These are phyloP conservation scores for Euryodendron excelsum DNA, from an alignment of 148 eudicot species.

Conservation along the genomic window DNA sequence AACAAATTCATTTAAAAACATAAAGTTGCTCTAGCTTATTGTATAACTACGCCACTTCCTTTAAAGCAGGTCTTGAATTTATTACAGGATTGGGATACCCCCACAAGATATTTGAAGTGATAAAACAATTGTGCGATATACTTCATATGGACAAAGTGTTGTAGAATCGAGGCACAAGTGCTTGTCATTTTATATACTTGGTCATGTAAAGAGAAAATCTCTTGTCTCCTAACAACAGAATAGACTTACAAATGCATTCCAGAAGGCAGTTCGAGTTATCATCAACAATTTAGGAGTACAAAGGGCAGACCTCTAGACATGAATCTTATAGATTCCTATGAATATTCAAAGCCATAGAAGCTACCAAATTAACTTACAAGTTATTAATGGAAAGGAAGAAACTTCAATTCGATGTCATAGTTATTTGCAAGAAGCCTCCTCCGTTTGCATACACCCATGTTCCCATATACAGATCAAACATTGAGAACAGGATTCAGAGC, in stretches of 20 bases:
- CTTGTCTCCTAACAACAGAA: neutral
- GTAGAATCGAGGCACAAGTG: neutral
- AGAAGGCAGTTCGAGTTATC: neutral
- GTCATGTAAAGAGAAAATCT: neutral
- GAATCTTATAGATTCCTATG: neutral
- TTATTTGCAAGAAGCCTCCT: neutral
- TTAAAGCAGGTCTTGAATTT: neutral
- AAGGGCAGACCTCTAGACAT: neutral
- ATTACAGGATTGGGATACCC: neutral
- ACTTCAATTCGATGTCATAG: neutral
- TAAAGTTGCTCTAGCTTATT: neutral
- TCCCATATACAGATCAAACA: no score
- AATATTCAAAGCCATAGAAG: neutral
- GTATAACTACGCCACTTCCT: neutral
- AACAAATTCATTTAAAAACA: constrained; percentile 2
- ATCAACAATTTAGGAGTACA: neutral
- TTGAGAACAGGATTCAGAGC: neutral
- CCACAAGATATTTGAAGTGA: neutral
- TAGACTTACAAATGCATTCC: neutral
- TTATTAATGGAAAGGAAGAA: neutral
- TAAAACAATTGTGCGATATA: neutral
- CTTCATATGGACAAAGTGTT: neutral
- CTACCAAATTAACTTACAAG: neutral
- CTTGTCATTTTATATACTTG: neutral
- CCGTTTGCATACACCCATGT: neutral